Conservation (phyloP, 805 yeast genomes). For the Saturnispora quitensis region DNA sequence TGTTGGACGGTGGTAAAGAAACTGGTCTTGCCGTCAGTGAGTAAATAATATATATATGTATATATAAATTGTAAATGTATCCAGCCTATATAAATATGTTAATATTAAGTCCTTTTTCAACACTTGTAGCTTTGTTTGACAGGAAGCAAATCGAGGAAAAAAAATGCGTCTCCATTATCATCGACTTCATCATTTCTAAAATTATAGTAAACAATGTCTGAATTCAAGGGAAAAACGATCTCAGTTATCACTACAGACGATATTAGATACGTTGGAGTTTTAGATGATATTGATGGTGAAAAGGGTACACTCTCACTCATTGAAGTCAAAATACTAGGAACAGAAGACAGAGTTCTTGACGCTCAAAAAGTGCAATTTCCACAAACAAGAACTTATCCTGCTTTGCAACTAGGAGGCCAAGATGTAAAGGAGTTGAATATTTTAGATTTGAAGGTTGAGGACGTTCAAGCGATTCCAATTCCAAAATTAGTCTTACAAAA, state of each 20-base stretch:
- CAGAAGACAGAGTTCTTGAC: conserved; percentile 79
- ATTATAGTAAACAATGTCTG: conserved; percentile 52
- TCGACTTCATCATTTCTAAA: neutral
- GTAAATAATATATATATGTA: neutral
- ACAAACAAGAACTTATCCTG: conserved; percentile 54
- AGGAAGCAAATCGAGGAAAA: neutral
- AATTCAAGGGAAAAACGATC: conserved; percentile 85
- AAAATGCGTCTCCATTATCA: neutral
- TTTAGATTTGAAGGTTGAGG: conserved; percentile 60
- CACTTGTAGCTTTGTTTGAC: neutral
- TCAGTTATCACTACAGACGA: conserved; percentile 71
- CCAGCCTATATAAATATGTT: neutral
- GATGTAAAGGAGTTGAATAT: conserved; percentile 88
- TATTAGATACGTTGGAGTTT: conserved; percentile 81
- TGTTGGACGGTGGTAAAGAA: conserved; percentile 25
- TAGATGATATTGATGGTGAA: conserved; percentile 81
- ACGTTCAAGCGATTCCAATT: conserved; percentile 46
- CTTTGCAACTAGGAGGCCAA: conserved; percentile 79
- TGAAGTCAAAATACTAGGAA: conserved; percentile 76
- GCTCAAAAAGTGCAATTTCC: conserved; percentile 68
- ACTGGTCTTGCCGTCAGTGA: neutral
- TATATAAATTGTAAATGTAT: neutral
- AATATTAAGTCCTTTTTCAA: neutral
- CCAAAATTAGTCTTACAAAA: conserved; percentile 16
- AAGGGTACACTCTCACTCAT: conserved; percentile 81